Base-by-base conservation (phyloP, 768 basidiomycete species). In the Lactarius hatsudake region DNA sequence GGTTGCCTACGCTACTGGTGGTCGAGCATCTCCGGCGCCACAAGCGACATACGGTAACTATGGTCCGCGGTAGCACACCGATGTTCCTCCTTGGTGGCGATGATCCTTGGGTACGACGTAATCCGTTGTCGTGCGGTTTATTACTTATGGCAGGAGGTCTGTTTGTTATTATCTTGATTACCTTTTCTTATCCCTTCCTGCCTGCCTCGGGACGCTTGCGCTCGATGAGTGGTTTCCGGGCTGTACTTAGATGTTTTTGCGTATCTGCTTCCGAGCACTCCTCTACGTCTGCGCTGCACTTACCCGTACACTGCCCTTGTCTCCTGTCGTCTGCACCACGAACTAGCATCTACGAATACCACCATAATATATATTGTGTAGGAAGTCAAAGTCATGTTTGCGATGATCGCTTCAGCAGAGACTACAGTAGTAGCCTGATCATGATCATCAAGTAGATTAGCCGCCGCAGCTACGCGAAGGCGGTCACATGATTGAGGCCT, bases 11-110 rank as follows among this genome's bases (percentile, higher is more conserved):
- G 61, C 18, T 34, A 5, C 59, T 23, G 76, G 74, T 17, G 81
- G 79, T 36, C 76, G 75, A 32, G 74, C 74, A 63, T 82, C 82
- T 20, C 86, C 86, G 13, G 80, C 79, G 3, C 84, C 84, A 2
- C 78, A 81, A 61, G 69, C 75, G 6, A 84, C 78, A 34, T 85
- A 83, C 54, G 81, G 79, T 32, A 64, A 59, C 42, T 68, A 69
- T 30, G 59, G 61, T 5, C 53, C 71, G 61, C 42, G 62, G 75
- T 56, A 73, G 71, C 12, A 69, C 30, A 3, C 36, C 36, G 38
- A 23, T 20, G 20, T 23, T 26, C 40, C 40, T n/a, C 36, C 55
- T 5, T 15, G 3, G 56, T n/a, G 42, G 26, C 32, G 20, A 62
- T 34, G 60, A 58, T 30, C 45, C 55, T 26, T 36, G 51, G 51